Conservation (phyloP, 139 green algal species). For the Pleodorina starrii region DNA sequence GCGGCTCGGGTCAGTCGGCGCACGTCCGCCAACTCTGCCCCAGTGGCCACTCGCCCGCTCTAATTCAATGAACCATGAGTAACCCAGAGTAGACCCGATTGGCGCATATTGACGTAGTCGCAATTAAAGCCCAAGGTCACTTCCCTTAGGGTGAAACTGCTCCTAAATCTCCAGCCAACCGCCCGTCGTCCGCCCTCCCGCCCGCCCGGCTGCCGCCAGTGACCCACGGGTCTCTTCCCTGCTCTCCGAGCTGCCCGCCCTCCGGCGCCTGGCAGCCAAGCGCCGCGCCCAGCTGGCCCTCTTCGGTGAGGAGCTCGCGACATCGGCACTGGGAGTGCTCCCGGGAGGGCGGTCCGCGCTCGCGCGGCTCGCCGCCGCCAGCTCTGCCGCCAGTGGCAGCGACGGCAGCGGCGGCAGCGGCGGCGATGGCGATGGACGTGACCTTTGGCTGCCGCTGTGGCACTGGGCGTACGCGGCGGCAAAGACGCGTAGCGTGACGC, state of each 20-base stretch:
- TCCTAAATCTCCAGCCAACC: too few relatives aligned
- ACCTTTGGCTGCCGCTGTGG: slow-evolving; percentile 25
- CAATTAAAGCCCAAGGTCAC: too few relatives aligned
- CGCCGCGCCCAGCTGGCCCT: slow-evolving; percentile 24
- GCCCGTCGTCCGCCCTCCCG: too few relatives aligned
- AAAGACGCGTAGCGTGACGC: slow-evolving; percentile 23
- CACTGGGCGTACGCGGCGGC: slow-evolving; percentile 27
- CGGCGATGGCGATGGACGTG: background rate
- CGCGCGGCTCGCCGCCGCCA: background rate
- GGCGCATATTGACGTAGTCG: too few relatives aligned
- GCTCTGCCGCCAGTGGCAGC: background rate
- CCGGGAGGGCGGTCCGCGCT: background rate
- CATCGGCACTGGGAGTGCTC: background rate
- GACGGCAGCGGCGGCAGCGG: background rate
- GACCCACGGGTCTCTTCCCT: background rate
- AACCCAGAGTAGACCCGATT: too few relatives aligned
- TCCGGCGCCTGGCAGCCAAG: slow-evolving; percentile 40
- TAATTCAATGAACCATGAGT: too few relatives aligned
- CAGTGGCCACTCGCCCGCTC: too few relatives aligned
- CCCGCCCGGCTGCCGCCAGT: too few relatives aligned
- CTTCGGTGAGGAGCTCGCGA: background rate
- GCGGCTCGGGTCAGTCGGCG: background rate
- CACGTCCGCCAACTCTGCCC: too few relatives aligned
- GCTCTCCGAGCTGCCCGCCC: background rate
- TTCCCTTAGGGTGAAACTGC: too few relatives aligned